Conservation (phyloP, 176 grass and related monocot species). For the Musa schizocarpa region DNA sequence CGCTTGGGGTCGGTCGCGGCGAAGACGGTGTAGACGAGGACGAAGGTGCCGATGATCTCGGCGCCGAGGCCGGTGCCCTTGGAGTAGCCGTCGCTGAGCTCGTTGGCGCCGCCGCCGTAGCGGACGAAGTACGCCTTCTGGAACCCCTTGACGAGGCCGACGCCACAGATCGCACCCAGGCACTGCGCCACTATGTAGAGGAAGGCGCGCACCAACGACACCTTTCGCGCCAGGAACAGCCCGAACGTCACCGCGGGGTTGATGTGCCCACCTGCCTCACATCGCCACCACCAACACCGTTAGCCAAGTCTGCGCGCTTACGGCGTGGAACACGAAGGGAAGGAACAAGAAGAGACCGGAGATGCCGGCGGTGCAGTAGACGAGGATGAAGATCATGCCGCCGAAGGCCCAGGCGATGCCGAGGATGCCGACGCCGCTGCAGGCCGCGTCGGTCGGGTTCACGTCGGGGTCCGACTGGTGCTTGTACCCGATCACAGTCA, state of each 20-base stretch:
- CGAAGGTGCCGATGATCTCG: conserved; percentile 72
- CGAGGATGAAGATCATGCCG: conserved; percentile 99
- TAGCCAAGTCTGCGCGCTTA: no score
- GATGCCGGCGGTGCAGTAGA: conserved; percentile 98
- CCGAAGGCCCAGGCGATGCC: conserved; percentile 99
- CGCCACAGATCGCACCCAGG: conserved; percentile 7
- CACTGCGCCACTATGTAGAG: background rate
- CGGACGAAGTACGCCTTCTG: conserved; percentile 1
- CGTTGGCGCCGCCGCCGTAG: conserved; percentile 14
- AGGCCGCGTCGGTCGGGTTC: conserved; percentile 39
- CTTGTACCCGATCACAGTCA: conserved; percentile 8
- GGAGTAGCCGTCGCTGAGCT: conserved; percentile 2
- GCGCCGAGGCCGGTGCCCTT: background rate
- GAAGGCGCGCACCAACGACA: no score
- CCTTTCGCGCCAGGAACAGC: no score
- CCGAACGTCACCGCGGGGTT: no score
- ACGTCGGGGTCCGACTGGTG: conserved; percentile 7
- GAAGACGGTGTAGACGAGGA: conserved; percentile 77
- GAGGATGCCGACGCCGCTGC: conserved; percentile 76
- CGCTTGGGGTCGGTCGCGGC: conserved; percentile 21
- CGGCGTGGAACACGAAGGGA: no score
- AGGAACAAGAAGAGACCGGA: conserved; percentile 25
- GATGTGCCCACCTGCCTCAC: no score
- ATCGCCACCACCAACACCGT: no score
- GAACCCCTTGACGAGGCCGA: conserved; percentile 5